Conservation (phyloP, 805 yeast genomes). For the Nakazawaea pomicola region DNA sequence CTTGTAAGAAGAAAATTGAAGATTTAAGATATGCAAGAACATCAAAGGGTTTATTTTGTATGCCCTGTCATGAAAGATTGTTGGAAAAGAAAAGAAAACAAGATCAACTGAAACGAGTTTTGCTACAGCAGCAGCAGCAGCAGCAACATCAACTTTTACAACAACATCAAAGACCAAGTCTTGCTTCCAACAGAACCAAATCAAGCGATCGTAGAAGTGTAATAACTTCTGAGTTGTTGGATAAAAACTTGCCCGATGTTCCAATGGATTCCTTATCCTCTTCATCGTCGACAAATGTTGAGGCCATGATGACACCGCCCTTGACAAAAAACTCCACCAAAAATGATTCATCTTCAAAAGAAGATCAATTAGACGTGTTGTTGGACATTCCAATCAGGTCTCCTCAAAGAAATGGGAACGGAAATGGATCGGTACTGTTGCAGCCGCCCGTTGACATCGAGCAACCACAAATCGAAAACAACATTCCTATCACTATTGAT, state of each 20-base stretch:
- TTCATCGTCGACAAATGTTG: constrained; percentile 1
- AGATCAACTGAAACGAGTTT: constrained; percentile 35
- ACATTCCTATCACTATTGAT: background rate
- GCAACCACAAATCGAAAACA: too few species aligned
- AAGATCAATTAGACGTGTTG: constrained; percentile 18
- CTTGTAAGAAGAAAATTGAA: constrained; percentile 80
- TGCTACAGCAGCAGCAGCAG: constrained; percentile 23
- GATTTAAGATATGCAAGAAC: constrained; percentile 91
- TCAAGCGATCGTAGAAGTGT: constrained; percentile 2
- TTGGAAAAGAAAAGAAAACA: constrained; percentile 69
- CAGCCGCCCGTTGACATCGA: too few species aligned
- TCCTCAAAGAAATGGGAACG: constrained; percentile 19
- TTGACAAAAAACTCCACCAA: background rate
- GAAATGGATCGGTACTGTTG: too few species aligned
- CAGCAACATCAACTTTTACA: too few species aligned
- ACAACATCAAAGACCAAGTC: constrained; percentile 18
- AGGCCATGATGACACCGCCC: constrained; percentile 3
- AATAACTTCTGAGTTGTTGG: constrained; percentile 4
- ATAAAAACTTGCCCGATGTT: constrained; percentile 11
- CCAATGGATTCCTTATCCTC: constrained; percentile 4
- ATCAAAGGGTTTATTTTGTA: constrained; percentile 87
- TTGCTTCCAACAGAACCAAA: constrained; percentile 18
- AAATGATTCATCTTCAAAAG: background rate
- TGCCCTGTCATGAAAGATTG: constrained; percentile 83
- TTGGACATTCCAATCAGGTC: constrained; percentile 26